These are phyloP conservation scores for Xylaria sp. DNA, from an alignment of 2,329 filamentous ascomycete genomes.

Conservation along the genomic window DNA sequence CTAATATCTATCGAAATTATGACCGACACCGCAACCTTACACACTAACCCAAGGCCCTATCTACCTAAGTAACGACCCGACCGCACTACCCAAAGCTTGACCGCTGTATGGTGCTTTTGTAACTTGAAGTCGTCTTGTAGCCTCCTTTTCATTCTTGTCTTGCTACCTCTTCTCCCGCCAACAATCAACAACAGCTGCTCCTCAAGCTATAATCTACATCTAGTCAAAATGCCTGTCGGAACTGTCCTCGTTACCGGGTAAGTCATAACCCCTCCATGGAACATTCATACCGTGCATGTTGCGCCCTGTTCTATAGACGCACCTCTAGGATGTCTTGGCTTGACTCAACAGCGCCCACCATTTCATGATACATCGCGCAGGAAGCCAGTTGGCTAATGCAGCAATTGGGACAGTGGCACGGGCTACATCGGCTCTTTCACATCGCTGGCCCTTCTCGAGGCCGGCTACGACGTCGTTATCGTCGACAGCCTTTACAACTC, in stretches of 20 bases:
- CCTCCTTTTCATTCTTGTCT: slow-evolving; percentile 4
- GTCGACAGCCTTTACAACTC: slow-evolving; percentile 98
- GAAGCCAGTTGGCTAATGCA: slow-evolving; percentile 21
- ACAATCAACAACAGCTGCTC: neutral
- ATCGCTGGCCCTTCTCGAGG: slow-evolving; percentile 87
- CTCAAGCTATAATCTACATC: slow-evolving; percentile 10
- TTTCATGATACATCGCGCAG: neutral
- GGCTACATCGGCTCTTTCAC: slow-evolving; percentile 99
- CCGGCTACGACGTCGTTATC: slow-evolving; percentile 96
- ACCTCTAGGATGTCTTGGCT: neutral
- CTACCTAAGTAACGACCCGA: slow-evolving; percentile 1
- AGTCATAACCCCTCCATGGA: slow-evolving; percentile 48
- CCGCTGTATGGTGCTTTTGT: slow-evolving; percentile 21
- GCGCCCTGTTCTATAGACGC: neutral
- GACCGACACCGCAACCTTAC: slow-evolving; percentile 18
- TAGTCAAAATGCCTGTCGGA: slow-evolving; percentile 75
- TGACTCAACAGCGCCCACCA: neutral
- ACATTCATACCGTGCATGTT: neutral
- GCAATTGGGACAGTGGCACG: slow-evolving; percentile 74
- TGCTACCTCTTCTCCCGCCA: slow-evolving; percentile 7
- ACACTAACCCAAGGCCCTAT: neutral
- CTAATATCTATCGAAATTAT: slow-evolving; percentile 18
- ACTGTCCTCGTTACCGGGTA: slow-evolving; percentile 95
- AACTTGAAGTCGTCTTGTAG: slow-evolving; percentile 4
- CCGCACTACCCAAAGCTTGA: slow-evolving; percentile 12